Base-by-base conservation (phyloP, 1,284 basidiomycete species). In the Sanghuangporus baumii region DNA sequence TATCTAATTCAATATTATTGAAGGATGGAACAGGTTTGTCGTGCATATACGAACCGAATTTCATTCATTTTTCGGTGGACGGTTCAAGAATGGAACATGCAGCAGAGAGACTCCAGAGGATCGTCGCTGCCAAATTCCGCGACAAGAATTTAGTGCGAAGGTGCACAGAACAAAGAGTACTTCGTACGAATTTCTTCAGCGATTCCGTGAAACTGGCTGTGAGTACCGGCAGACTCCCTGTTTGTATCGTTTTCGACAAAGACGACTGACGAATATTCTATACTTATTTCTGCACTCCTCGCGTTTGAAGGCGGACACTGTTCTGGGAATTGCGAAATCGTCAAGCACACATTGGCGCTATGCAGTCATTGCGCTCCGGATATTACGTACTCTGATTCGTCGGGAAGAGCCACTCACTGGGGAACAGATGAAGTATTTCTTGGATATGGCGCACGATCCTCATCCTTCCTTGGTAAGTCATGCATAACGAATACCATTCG, bases 271-370 rank as follows among this genome's bases (percentile, higher is more conserved):
- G 7, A 7, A 51, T 55, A 16, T 36, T 46, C 46, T 61, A 23
- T 36, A 31, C 26, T 31, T 31, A 31, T 31, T 31, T 31, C 26
- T 31, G 26, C 26, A 3, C 3, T 31, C 26, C 26, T 31, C n/a
- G 36, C 20, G 14, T 36, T 20, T 18, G 11, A 38, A 36, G 38
- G 47, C 65, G 84, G 83, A 79, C 72, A 34, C 66, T 67, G 1
- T 87, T 20, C 71, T 87, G 34, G 75, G 79, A 31, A 79, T 88
- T 34, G 87, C 81, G 2, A 77, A 79, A 18, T 81, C 82, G n/a
- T 66, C 79, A 2, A 73, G 76, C 18, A 90, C 89, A 12, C 91
- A 96, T 73, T 96, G 94, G 94, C 82, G 87, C 60, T 97, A 95
- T 73, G 79, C 81, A 1, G 87, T 94, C 52, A 84, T 86, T 38